Evolutionary conservation across 2,329 filamentous ascomycete genomes (phyloP).

Genomic region (Ramularia collo-cygni): DNA sequence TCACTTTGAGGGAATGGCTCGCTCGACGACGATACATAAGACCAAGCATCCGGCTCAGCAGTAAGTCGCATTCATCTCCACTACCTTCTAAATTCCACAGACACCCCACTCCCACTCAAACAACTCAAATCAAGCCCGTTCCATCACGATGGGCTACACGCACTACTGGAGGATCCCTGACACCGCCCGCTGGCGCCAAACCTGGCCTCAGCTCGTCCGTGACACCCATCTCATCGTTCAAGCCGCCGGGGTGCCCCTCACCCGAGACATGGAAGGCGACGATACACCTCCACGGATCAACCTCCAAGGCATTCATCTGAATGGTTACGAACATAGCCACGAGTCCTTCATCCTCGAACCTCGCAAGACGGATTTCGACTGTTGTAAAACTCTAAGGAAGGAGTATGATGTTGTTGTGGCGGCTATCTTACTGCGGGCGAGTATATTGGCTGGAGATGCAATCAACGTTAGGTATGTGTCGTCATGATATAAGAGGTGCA

Average conservation of each 20-base stretch:
- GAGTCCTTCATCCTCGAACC: not conserved
- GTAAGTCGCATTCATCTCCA: not conserved
- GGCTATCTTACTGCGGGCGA: conserved; percentile 2
- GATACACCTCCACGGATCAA: not conserved
- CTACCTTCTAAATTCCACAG: not conserved
- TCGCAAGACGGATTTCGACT: not conserved
- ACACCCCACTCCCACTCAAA: not conserved
- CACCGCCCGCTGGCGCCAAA: not conserved
- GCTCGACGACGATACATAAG: not conserved
- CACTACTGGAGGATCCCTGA: not conserved
- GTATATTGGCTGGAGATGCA: not conserved
- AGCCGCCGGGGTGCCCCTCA: not conserved
- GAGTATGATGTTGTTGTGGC: conserved; percentile 3
- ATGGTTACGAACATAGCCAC: not conserved
- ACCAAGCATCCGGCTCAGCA: not conserved
- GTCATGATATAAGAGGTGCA: not conserved
- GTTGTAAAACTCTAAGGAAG: conserved; percentile 5
- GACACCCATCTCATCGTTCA: not conserved
- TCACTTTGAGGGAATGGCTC: not conserved
- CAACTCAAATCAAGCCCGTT: too few relatives aligned
- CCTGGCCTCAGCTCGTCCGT: not conserved
- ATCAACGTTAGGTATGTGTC: not conserved
- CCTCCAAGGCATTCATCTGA: not conserved
- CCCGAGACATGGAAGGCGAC: not conserved
- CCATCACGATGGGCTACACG: not conserved